Evolutionary conservation across 2,329 filamentous ascomycete species (phyloP).

Genomic region (Trichophaea hybrida): DNA sequence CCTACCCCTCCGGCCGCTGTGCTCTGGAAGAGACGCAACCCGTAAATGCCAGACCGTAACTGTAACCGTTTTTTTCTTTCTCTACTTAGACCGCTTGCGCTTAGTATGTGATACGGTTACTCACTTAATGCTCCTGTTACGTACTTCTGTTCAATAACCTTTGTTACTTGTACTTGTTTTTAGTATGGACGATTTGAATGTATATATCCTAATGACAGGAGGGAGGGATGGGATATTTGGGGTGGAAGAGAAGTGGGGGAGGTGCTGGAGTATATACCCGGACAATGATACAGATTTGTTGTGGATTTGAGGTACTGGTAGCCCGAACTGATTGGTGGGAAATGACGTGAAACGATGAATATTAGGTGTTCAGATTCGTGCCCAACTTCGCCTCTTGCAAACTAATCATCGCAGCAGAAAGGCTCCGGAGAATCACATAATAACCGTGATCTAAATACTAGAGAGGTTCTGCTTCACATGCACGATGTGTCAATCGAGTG

Average conservation of each 20-base stretch:
- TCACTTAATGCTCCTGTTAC: too few species aligned
- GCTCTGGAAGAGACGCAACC: conserved; percentile 24
- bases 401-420: too few species aligned
- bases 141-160: background rate
- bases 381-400: too few species aligned
- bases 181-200: background rate
- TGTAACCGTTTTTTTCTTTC: background rate
- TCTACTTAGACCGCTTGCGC: background rate
- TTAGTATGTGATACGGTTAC: background rate
- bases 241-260: background rate
- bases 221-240: background rate
- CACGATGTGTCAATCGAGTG: too few species aligned
- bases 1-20: conserved; percentile 18
- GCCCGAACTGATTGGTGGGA: too few species aligned
- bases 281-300: too few species aligned
- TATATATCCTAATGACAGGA: background rate
- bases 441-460: too few species aligned
- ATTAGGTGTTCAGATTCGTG: too few species aligned
- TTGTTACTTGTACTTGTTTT: background rate
- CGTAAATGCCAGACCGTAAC: conserved; percentile 7
- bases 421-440: too few species aligned
- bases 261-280: background rate
- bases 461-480: too few species aligned
- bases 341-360: too few species aligned
- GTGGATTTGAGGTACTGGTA: too few species aligned